These are phyloP conservation scores for Patellifolia procumbens DNA, from an alignment of 179 eudicot genomes.

Conservation along the genomic window DNA sequence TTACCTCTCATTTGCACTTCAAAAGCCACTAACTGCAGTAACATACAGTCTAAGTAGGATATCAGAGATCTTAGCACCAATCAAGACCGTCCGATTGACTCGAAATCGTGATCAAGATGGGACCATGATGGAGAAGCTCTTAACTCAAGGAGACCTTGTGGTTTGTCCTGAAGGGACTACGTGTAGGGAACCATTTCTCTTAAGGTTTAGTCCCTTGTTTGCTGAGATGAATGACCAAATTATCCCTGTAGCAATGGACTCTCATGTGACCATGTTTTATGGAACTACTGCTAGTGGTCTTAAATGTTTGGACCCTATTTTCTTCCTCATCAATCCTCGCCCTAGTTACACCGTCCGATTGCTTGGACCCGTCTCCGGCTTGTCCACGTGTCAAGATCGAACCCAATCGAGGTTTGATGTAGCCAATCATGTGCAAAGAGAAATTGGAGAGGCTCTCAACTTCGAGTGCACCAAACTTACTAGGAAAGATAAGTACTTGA, in stretches of 20 bases:
- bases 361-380: conserved; percentile 41
- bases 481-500: conserved; percentile 71
- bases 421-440: conserved; percentile 61
- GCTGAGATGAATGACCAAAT: conserved; percentile 54
- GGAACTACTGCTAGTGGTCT: conserved; percentile 74
- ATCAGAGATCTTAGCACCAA: conserved; percentile 65
- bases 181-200: conserved; percentile 64
- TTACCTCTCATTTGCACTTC: conserved; percentile 47
- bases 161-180: conserved; percentile 85
- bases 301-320: conserved; percentile 65
- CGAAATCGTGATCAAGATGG: conserved; percentile 52
- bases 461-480: conserved; percentile 67
- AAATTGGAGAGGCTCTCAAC: conserved; percentile 55
- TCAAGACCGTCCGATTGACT: conserved; percentile 54
- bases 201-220: conserved; percentile 76
- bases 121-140: conserved; percentile 45
- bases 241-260: conserved; percentile 61
- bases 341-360: conserved; percentile 53
- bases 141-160: conserved; percentile 55
- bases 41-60: conserved; percentile 67
- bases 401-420: conserved; percentile 41
- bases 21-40: conserved; percentile 57
- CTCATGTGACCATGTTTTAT: conserved; percentile 57
- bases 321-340: conserved; percentile 64
- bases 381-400: conserved; percentile 32